Percentiles rank a stretch among this genome's conserved stretches.
These are phyloP conservation scores for Echites panduratus DNA, from an alignment of 257 asterid genomes.

Conservation along the genomic window DNA sequence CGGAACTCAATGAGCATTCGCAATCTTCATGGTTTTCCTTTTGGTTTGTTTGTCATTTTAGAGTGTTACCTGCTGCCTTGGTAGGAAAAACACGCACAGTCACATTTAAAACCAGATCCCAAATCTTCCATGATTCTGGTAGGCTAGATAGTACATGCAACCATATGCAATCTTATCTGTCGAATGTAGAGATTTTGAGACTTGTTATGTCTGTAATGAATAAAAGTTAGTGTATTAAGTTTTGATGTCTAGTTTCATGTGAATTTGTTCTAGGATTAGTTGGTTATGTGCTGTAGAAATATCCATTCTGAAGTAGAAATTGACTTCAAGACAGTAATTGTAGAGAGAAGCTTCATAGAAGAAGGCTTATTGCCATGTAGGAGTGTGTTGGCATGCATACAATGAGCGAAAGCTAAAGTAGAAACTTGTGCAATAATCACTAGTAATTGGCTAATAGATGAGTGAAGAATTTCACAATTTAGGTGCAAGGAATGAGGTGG, in stretches of 20 bases:
- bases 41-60: neutral
- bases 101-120: neutral
- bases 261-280: neutral
- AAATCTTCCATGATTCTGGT: neutral
- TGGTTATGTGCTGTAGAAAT: neutral
- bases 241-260: neutral
- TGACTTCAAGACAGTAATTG: neutral
- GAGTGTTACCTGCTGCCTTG: neutral
- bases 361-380: neutral
- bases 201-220: neutral
- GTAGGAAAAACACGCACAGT: neutral
- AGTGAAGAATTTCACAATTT: neutral
- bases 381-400: neutral
- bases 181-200: neutral
- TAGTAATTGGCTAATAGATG: neutral
- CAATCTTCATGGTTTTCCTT: neutral
- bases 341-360: neutral
- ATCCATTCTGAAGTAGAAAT: neutral
- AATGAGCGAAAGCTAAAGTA: neutral
- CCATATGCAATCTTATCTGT: neutral
- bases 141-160: neutral
- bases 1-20: neutral
- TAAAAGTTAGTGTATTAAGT: neutral
- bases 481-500: neutral
- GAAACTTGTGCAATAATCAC: no score